Evolutionary conservation across 768 basidiomycete genomes (phyloP), one percentile per base, ranked within the genome.

Genomic region (Leccinum subgranulosum): DNA sequence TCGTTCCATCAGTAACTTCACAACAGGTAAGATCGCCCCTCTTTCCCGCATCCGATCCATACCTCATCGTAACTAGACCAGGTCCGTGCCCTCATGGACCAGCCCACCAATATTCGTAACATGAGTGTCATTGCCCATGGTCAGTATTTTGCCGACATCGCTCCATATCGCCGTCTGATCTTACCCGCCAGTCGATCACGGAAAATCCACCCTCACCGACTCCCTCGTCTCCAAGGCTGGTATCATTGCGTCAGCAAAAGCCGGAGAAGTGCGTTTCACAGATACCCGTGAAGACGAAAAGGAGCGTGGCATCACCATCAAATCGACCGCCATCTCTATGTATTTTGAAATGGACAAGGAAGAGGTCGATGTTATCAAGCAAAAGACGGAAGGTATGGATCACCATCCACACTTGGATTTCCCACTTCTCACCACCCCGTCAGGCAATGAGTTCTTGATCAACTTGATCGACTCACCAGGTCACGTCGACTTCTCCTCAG

Each of bases 401-500:
- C 55, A 54, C 34, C 53, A 34, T 34, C 56, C 56, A 53, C 56
- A 25, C 12, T 53, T 57, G 25, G 45, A 56, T 39, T 34, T 8
- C 7, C 11, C 23, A 23, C 9, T 27, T 23, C 51, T 60, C 27
- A 55, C 54, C 7, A 14, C 51, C 53, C 39, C 47, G 48, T 54
- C 58, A 87, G 94, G 94, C 63, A 82, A 85, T 72, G 93, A 98
- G 75, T 99, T 99, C 84, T 85, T 99, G 84, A 98, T 99, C 83
- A 99, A 99, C 80, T 79, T 99, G 79, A 98, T 99, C 81, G 97
- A 99, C 75, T 98, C 95, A 8, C 97, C 97, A 54, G 97, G 97
- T 69, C 97, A 99, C 85, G 97, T 99, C 76, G 97, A 99, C 76
- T 99, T 99, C 83, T 99, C 97, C 33, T 98, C 97, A 53, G 97